A percentile compares a stretch with the other conserved stretches of the same genome.
phyloP scores from a whole-genome alignment of 176 grass and related monocot genomes.

The Aegilops sharonensis region DNA sequence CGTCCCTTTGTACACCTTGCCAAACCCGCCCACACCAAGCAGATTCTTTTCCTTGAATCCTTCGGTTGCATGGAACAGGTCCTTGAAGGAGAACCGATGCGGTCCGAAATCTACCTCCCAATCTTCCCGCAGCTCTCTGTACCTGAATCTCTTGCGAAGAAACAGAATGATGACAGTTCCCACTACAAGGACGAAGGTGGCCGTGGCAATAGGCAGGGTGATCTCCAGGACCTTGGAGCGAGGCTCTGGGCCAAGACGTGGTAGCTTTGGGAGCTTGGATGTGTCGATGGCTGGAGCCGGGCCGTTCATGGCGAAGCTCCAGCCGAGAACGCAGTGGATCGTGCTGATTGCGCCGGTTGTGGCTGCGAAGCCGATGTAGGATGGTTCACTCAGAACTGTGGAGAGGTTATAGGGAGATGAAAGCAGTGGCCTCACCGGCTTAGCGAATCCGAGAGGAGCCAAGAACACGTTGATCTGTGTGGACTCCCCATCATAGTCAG shows the following conservation, averaged over 20 bases:
- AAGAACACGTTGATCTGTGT: conserved; percentile 20
- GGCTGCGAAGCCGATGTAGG: conserved; percentile 33
- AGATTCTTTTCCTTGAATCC: conserved; percentile 28
- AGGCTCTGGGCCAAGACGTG: conserved; percentile 4
- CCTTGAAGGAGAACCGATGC: conserved; percentile 29
- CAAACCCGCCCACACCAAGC: conserved; percentile 36
- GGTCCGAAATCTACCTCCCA: conserved; percentile 42
- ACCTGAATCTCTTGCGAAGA: conserved; percentile 14
- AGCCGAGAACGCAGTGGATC: conserved; percentile 28
- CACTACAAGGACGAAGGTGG: neutral
- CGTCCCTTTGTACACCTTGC: conserved; percentile 33
- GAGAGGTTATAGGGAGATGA: conserved; percentile 19
- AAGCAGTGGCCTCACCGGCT: conserved; percentile 16
- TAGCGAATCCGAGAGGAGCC: conserved; percentile 4
- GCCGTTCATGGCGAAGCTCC: conserved; percentile 29
- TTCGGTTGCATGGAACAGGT: conserved; percentile 12
- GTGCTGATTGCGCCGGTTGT: conserved; percentile 36
- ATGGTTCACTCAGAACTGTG: neutral
- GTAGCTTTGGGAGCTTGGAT: conserved; percentile 31
- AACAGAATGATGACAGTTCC: neutral
- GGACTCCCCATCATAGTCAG: conserved; percentile 2
- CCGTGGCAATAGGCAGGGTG: conserved; percentile 22
- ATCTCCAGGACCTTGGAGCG: conserved; percentile 35
- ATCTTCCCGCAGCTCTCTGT: conserved; percentile 27
- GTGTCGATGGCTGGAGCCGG: conserved; percentile 32